Conservation (phyloP, 139 green algal genomes). For the Chlamydomonas sp. region DNA sequence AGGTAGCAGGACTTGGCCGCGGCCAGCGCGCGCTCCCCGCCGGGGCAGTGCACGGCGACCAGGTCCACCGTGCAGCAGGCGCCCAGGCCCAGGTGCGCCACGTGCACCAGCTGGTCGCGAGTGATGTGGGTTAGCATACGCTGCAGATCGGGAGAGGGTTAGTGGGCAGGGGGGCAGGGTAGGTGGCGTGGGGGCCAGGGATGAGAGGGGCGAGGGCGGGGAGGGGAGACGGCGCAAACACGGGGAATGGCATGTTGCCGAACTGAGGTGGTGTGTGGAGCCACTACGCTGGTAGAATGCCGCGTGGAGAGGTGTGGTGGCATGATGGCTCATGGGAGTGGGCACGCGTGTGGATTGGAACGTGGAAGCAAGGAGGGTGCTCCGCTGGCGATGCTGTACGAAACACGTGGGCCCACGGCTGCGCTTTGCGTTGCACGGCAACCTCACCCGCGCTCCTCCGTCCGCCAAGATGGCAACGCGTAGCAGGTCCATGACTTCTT, state of each 20-base stretch:
- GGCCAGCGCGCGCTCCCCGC: slow-evolving; percentile 15
- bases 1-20: slow-evolving; percentile 33
- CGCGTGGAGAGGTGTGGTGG: too few species aligned
- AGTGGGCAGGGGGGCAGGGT: background rate
- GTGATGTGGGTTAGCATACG: background rate
- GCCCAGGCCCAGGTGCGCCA: slow-evolving; percentile 35
- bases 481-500: slow-evolving; percentile 28
- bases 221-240: background rate
- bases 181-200: background rate
- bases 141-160: background rate
- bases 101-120: slow-evolving; percentile 7
- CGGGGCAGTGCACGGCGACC: slow-evolving; percentile 7
- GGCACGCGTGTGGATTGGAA: too few species aligned
- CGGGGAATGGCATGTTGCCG: too few species aligned
- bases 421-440: too few species aligned
- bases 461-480: slow-evolving; percentile 5
- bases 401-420: too few species aligned
- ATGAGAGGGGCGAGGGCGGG: background rate
- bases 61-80: slow-evolving; percentile 33
- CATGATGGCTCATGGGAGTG: too few species aligned
- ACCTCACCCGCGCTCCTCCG: slow-evolving; percentile 1
- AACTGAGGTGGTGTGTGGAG: too few species aligned
- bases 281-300: too few species aligned
- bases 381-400: too few species aligned
- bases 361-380: too few species aligned